These are phyloP conservation scores for Fusarium burgessii DNA, from an alignment of 2,329 filamentous ascomycete genomes.

Conservation along the genomic window DNA sequence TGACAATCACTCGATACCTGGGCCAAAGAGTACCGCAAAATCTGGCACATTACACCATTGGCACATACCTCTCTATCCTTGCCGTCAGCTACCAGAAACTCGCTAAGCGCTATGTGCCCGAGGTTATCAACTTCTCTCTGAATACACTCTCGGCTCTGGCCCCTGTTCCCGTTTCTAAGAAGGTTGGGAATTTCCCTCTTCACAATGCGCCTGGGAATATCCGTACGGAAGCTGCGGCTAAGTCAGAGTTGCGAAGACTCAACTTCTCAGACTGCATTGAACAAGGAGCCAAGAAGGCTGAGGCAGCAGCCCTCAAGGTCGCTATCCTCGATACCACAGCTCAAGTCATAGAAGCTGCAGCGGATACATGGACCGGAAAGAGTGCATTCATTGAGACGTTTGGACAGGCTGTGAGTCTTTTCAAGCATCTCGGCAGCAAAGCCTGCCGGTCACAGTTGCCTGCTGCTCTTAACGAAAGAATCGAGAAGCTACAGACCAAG, in stretches of 20 bases:
- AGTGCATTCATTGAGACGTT: conserved; percentile 85
- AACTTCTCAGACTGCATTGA: conserved; percentile 68
- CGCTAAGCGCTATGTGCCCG: conserved; percentile 89
- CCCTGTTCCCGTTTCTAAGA: conserved; percentile 62
- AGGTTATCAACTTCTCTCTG: conserved; percentile 83
- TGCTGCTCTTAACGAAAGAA: conserved; percentile 53
- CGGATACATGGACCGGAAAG: conserved; percentile 79
- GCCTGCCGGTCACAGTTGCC: conserved; percentile 65
- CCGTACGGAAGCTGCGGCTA: conserved; percentile 61
- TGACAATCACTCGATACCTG: conserved; percentile 86
- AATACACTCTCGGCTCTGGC: conserved; percentile 78
- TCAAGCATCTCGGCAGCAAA: conserved; percentile 71
- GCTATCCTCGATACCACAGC: conserved; percentile 73
- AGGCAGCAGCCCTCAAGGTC: conserved; percentile 60
- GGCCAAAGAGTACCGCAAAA: conserved; percentile 78
- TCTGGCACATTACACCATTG: conserved; percentile 75
- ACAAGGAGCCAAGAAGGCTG: conserved; percentile 50
- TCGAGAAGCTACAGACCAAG: conserved; percentile 58
- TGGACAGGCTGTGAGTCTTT: conserved; percentile 67
- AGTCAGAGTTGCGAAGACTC: conserved; percentile 62
- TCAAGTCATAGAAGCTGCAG: conserved; percentile 74
- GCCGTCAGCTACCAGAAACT: conserved; percentile 84
- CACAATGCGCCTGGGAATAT: conserved; percentile 66
- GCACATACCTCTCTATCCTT: conserved; percentile 83
- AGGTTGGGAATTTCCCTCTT: conserved; percentile 70